These are phyloP conservation scores for Sporobolomyces phaffii DNA, from an alignment of 768 basidiomycete species.

Conservation along the genomic window DNA sequence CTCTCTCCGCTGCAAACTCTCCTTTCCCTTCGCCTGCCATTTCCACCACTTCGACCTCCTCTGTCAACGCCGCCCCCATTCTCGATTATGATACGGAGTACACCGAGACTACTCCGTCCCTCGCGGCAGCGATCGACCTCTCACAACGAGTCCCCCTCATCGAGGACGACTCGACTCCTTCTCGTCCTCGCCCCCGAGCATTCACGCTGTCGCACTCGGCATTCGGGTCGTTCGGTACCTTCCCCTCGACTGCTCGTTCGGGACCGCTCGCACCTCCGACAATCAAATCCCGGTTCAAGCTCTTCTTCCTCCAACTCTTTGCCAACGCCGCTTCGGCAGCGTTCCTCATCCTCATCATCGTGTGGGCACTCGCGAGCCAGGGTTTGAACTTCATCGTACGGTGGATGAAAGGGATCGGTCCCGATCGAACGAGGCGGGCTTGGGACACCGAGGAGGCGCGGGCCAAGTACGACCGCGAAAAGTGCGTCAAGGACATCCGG, in stretches of 20 bases:
- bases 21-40: slow-evolving; percentile 26
- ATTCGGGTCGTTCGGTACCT: slow-evolving; percentile 36
- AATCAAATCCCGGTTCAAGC: slow-evolving; percentile 29
- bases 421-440: slow-evolving; percentile 14
- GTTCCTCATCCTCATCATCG: slow-evolving; percentile 50
- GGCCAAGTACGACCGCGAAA: slow-evolving; percentile 47
- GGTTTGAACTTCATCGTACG: background rate
- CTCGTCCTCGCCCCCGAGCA: slow-evolving; percentile 37
- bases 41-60: slow-evolving; percentile 4
- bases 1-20: slow-evolving; percentile 16
- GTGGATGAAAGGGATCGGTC: background rate
- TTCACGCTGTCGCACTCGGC: slow-evolving; percentile 38
- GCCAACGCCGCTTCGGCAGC: slow-evolving; percentile 49
- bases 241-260: slow-evolving; percentile 30
- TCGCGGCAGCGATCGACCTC: slow-evolving; percentile 16
- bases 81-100: slow-evolving; percentile 2
- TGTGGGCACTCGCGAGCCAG: slow-evolving; percentile 47
- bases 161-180: slow-evolving; percentile 37
- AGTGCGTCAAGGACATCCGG: slow-evolving; percentile 49
- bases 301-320: slow-evolving; percentile 47
- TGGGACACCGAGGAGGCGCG: slow-evolving; percentile 48
- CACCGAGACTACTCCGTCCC: background rate
- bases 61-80: background rate
- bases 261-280: slow-evolving; percentile 36
- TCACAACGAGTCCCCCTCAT: slow-evolving; percentile 14